Percentiles rank a stretch among this genome's conserved stretches.
Conservation (phyloP, 1,284 basidiomycete genomes). For the Agroathelia rolfsii region DNA sequence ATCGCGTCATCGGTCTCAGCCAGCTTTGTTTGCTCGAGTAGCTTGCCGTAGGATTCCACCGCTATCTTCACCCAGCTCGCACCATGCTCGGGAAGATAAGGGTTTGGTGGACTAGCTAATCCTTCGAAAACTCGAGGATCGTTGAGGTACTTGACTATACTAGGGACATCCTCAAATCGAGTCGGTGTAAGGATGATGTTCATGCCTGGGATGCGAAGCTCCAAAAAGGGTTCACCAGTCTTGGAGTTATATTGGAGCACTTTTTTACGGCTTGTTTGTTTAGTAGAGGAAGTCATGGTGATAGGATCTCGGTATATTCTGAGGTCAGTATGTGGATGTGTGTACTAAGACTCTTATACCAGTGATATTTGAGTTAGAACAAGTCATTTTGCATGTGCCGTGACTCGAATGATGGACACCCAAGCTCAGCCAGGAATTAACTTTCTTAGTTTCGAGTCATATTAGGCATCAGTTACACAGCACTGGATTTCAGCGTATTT, state of each 20-base stretch:
- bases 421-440: too few relatives aligned
- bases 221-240: slow-evolving; percentile 44
- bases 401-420: too few relatives aligned
- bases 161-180: slow-evolving; percentile 32
- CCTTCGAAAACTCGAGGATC: slow-evolving; percentile 37
- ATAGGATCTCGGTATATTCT: too few relatives aligned
- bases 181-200: slow-evolving; percentile 53
- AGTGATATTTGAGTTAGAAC: too few relatives aligned
- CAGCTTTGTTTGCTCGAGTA: slow-evolving; percentile 22
- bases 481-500: too few relatives aligned
- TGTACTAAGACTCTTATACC: too few relatives aligned
- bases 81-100: slow-evolving; percentile 37
- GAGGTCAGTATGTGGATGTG: too few relatives aligned
- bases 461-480: too few relatives aligned
- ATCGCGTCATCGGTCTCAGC: slow-evolving; percentile 14
- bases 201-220: slow-evolving; percentile 32
- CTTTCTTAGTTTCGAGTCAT: too few relatives aligned
- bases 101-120: slow-evolving; percentile 38
- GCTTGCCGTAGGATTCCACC: slow-evolving; percentile 13
- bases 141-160: slow-evolving; percentile 32
- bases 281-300: too few relatives aligned
- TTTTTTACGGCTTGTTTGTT: too few relatives aligned
- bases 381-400: too few relatives aligned
- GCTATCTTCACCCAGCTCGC: slow-evolving; percentile 20
- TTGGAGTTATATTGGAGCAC: slow-evolving; percentile 30